A percentile compares a stretch with the other conserved stretches of the same genome.
Evolutionary conservation across 345 rosid species (phyloP).

Genomic region (Pistacia atlantica): DNA sequence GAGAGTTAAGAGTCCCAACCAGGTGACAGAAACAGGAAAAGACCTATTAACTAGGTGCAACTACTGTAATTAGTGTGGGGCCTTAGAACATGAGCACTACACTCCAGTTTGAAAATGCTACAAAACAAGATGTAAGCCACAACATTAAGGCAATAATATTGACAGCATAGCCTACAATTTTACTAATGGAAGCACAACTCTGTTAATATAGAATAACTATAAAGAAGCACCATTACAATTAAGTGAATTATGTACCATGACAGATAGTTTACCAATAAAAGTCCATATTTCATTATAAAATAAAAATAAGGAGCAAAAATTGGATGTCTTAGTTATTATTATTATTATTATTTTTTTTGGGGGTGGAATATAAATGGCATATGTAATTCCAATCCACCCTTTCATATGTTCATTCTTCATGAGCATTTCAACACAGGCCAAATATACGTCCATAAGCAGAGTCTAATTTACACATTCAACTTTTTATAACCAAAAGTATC

Average conservation of each 20-base stretch:
- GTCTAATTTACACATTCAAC: not conserved
- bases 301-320: not conserved
- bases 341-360: too few relatives aligned
- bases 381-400: not conserved
- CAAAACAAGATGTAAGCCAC: not conserved
- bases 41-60: not conserved
- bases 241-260: not conserved
- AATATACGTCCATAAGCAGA: too few relatives aligned
- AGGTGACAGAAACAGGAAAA: not conserved
- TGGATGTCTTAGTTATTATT: not conserved
- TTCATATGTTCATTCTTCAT: not conserved
- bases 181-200: not conserved
- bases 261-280: not conserved
- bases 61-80: not conserved
- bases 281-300: not conserved
- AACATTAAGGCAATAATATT: not conserved
- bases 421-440: not conserved
- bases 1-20: not conserved
- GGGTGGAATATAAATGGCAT: not conserved
- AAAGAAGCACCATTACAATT: not conserved
- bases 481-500: not conserved
- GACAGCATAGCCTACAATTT: not conserved
- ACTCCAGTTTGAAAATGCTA: not conserved
- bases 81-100: not conserved
- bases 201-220: not conserved